Conservation (phyloP, 345 rosid genomes). For the Boechera stricta region DNA sequence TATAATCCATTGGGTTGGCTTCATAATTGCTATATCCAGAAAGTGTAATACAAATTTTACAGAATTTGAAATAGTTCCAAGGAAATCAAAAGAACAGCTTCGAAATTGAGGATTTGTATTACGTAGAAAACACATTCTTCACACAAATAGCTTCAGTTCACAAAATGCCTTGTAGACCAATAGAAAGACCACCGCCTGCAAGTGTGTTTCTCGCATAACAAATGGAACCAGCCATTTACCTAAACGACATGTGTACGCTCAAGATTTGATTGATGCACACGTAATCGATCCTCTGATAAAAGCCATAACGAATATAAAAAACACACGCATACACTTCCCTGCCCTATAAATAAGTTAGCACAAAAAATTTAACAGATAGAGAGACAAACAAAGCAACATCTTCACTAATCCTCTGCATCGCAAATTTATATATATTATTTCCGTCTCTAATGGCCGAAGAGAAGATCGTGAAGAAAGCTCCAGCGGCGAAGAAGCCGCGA, state of each 20-base stretch:
- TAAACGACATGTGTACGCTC: conserved; percentile 56
- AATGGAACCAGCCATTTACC: not conserved
- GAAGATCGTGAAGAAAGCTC: conserved; percentile 46
- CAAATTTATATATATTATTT: not conserved
- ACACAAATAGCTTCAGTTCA: not conserved
- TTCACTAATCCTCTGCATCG: not conserved
- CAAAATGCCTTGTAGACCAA: not conserved
- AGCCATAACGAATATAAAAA: not conserved
- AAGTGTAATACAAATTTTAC: not conserved
- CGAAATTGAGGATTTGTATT: conserved; percentile 33
- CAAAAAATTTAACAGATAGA: not conserved
- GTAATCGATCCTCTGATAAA: conserved; percentile 50
- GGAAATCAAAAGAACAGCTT: not conserved
- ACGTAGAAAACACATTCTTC: conserved; percentile 55
- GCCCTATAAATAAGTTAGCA: conserved; percentile 48
- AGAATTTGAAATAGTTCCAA: not conserved
- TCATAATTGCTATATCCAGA: conserved; percentile 9
- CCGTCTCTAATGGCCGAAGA: conserved; percentile 41
- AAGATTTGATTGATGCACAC: conserved; percentile 44
- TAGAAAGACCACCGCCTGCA: not conserved
- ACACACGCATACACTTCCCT: conserved; percentile 22
- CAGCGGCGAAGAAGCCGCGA: conserved; percentile 50
- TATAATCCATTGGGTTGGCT: conserved; percentile 32
- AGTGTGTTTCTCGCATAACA: conserved; percentile 24
- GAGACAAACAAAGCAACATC: not conserved